These are phyloP conservation scores for Rutstroemia sp. DNA, from an alignment of 2,329 filamentous ascomycete species.

Conservation along the genomic window DNA sequence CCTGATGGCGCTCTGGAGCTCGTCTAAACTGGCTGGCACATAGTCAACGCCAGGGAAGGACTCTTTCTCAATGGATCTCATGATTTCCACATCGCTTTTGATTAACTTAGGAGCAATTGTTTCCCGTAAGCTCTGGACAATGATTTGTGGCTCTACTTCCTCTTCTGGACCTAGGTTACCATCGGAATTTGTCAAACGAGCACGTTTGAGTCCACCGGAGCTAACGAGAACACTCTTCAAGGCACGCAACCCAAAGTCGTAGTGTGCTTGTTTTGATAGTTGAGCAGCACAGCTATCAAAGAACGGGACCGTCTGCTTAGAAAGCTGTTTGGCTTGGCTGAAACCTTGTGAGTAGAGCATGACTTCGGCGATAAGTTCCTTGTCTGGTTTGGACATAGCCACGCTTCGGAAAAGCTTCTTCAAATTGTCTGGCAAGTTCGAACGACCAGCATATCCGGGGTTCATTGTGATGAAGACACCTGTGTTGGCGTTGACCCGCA, in stretches of 20 bases:
- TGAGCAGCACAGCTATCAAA: conserved; percentile 81
- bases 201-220: conserved; percentile 90
- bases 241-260: conserved; percentile 96
- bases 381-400: conserved; percentile 99
- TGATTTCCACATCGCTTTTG: conserved; percentile 80
- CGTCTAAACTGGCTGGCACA: conserved; percentile 76
- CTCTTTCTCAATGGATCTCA: conserved; percentile 73
- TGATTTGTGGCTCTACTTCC: conserved; percentile 87
- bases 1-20: conserved; percentile 73
- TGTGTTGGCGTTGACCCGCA: conserved; percentile 85
- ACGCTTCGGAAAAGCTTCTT: conserved; percentile 99
- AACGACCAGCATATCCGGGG: conserved; percentile 94
- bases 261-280: conserved; percentile 94
- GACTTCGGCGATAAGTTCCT: conserved; percentile 97
- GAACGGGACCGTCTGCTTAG: conserved; percentile 95
- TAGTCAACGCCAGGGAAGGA: conserved; percentile 94
- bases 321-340: conserved; percentile 87
- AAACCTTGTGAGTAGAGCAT: conserved; percentile 99
- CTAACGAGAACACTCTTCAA: conserved; percentile 98
- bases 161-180: conserved; percentile 57
- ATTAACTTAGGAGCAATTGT: conserved; percentile 98
- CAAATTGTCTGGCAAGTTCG: conserved; percentile 95
- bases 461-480: conserved; percentile 99
- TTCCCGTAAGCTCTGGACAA: conserved; percentile 96
- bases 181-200: conserved; percentile 55